These are phyloP conservation scores for Colletotrichum sp. DNA, from an alignment of 2,329 filamentous ascomycete species.

Conservation along the genomic window DNA sequence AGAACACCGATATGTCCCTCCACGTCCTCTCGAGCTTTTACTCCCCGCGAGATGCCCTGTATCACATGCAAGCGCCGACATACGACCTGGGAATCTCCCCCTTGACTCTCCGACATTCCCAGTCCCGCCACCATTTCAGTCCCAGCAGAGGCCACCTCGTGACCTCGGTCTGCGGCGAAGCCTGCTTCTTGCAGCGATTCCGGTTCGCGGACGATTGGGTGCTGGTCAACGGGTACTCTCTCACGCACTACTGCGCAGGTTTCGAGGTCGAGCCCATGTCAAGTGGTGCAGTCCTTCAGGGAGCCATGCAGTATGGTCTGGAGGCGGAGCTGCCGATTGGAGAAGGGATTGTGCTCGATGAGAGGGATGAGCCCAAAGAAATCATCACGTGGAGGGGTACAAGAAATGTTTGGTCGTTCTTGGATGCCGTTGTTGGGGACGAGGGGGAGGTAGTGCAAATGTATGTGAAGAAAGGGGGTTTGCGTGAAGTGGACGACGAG, in stretches of 20 bases:
- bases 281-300: neutral
- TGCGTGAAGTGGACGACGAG: neutral
- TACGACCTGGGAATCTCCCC: constrained; percentile 47
- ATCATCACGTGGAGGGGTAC: constrained; percentile 39
- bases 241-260: constrained; percentile 47
- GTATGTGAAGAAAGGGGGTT: constrained; percentile 40
- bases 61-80: constrained; percentile 31
- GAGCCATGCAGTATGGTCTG: constrained; percentile 5
- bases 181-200: constrained; percentile 53
- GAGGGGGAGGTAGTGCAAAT: constrained; percentile 51
- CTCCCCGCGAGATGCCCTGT: constrained; percentile 37
- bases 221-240: constrained; percentile 51
- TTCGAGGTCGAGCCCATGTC: constrained; percentile 27
- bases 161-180: constrained; percentile 47
- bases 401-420: constrained; percentile 44
- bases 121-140: constrained; percentile 41
- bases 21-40: constrained; percentile 49
- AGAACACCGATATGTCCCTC: constrained; percentile 39
- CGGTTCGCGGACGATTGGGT: constrained; percentile 52
- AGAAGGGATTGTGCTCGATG: constrained; percentile 36
- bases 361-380: constrained; percentile 31
- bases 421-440: constrained; percentile 40
- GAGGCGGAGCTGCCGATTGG: constrained; percentile 24
- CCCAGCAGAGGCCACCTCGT: constrained; percentile 47
- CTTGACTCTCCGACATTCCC: constrained; percentile 44